Evolutionary conservation across 257 asterid species (phyloP).

Genomic region (Eucommia ulmoides): DNA sequence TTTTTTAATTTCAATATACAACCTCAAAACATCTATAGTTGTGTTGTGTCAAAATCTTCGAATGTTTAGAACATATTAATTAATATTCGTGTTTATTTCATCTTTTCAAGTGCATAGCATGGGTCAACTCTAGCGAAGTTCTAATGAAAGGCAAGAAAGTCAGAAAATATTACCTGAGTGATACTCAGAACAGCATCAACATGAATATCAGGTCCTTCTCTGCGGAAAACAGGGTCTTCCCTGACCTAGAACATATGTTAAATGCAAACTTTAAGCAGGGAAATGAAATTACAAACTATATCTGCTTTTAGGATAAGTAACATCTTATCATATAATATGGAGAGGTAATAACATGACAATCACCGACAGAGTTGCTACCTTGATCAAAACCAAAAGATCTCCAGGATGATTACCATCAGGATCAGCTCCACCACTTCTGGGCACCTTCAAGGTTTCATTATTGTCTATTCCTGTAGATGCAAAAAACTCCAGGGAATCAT

Average conservation of each 20-base stretch:
- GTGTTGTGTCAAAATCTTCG: no score
- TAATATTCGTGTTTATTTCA: no score
- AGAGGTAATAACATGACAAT: constrained; percentile 3
- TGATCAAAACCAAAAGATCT: constrained; percentile 62
- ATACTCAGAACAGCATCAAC: constrained; percentile 80
- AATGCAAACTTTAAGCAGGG: neutral
- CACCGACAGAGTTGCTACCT: constrained; percentile 32
- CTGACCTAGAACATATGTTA: constrained; percentile 46
- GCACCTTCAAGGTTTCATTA: constrained; percentile 50
- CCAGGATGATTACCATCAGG: constrained; percentile 90
- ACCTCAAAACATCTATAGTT: no score
- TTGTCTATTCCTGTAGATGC: constrained; percentile 69
- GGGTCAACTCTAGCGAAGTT: no score
- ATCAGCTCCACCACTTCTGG: constrained; percentile 84
- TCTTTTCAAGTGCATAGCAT: no score
- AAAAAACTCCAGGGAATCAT: neutral
- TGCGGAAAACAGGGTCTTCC: constrained; percentile 92
- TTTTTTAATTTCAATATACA: no score
- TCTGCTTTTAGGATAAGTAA: neutral
- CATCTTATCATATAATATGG: neutral
- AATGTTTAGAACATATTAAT: no score
- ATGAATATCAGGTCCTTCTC: constrained; percentile 87
- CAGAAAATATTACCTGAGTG: constrained; percentile 49
- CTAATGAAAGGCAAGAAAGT: no score
- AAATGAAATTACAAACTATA: neutral